Base-by-base conservation (phyloP, 2,329 filamentous ascomycete genomes). In the Colletotrichum echinochloae region DNA sequence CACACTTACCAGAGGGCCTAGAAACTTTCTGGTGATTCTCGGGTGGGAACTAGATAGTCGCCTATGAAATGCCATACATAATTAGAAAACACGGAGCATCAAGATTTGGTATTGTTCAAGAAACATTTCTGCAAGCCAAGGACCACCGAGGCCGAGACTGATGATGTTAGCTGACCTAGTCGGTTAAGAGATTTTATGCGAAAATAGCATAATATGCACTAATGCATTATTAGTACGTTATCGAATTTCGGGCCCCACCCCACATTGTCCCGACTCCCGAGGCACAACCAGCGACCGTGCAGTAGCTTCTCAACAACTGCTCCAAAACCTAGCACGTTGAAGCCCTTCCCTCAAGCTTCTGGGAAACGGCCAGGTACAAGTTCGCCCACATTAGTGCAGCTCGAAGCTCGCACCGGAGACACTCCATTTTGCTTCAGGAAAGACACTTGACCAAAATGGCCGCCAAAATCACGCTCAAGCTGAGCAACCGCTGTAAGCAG, bases 401-500 rank as follows among this genome's bases (percentile, higher is more conserved):
- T 41, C n/a, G 35, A 60, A 51, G 18, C 41, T 51, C 46, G 48
- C 54, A 46, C 35, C 33, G 56, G 46, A 52, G 33, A 52, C 41
- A 56, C 41, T 44, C 33, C 12, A 63, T 35, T 48, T 41, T 2
- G 37, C n/a, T 30, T 46, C 33, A 39, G 56, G 18, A 23, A 23
- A 51, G 46, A 46, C 28, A 23, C 5, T 37, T 14, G n/a, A 49
- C 16, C 39, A 23, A 56, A 74, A 71, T 80, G 79, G 77, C 78
- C 37, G 65, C 75, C 41, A 74, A 75, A 67, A 78, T 82, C 72
- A 79, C 79, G 16, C 75, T 86, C 68, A 83, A 81, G 78, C 80
- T 86, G 72, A 80, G 80, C 63, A 84, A 82, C 74, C 78, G 82
- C 76, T 79, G 80, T 81, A 77, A 51, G 78, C 26, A 39, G 11